Evolutionary conservation across 495 filamentous ascomycete genomes (phyloP).

Genomic region (Apiosordaria backusii): DNA sequence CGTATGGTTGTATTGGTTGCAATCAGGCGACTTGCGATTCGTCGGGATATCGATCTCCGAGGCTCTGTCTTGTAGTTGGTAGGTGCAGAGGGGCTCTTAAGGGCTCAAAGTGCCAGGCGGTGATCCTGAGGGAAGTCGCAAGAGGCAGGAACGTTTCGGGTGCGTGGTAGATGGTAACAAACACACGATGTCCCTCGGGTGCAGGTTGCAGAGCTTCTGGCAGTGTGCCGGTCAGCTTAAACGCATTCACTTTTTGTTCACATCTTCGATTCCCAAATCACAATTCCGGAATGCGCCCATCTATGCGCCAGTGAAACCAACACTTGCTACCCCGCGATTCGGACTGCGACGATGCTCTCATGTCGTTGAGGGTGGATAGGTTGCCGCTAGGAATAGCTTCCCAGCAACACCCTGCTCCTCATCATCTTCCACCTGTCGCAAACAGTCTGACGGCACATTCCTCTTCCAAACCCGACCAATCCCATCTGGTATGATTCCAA

Average conservation of each 20-base stretch:
- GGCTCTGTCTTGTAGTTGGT: too few relatives aligned
- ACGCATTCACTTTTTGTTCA: not conserved
- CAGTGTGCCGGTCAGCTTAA: not conserved
- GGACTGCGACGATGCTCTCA: not conserved
- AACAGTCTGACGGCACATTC: not conserved
- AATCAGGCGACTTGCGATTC: too few relatives aligned
- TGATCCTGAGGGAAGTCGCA: not conserved
- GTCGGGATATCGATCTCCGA: too few relatives aligned
- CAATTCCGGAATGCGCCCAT: not conserved
- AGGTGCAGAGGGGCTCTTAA: too few relatives aligned
- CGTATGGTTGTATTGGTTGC: not conserved
- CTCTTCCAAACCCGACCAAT: not conserved
- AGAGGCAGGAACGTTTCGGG: not conserved
- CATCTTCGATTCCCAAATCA: not conserved
- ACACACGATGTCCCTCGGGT: not conserved
- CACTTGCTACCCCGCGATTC: not conserved
- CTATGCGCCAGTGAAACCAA: not conserved
- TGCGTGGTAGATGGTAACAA: not conserved
- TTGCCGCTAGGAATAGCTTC: constrained; percentile 3
- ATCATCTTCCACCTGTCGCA: not conserved
- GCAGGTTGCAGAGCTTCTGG: not conserved
- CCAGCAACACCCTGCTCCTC: not conserved
- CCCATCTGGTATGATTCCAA: not conserved
- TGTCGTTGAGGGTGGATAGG: not conserved
- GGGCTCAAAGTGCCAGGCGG: not conserved